phyloP scores from a whole-genome alignment of 1,284 basidiomycete species.

The Malassezia sympodialis region DNA sequence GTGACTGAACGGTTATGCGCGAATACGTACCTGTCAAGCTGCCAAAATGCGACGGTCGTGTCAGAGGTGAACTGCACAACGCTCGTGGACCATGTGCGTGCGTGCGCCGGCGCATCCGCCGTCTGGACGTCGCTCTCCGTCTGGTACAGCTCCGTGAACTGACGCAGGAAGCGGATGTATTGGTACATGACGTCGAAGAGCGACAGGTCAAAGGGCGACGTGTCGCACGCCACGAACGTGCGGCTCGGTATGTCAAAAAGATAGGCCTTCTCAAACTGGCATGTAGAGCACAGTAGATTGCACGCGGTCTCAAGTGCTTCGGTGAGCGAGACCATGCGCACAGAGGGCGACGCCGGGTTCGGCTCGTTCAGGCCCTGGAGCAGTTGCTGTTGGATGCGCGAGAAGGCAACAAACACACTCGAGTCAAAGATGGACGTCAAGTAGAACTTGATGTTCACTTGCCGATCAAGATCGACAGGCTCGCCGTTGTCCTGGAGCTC shows the following conservation, averaged over 20 bases:
- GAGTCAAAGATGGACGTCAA: conserved; percentile 83
- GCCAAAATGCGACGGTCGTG: conserved; percentile 74
- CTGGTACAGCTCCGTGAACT: conserved; percentile 76
- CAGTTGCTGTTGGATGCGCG: conserved; percentile 54
- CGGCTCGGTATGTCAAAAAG: conserved; percentile 78
- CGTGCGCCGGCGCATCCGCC: not conserved
- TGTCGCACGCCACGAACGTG: conserved; percentile 82
- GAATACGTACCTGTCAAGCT: conserved; percentile 60
- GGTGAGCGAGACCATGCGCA: conserved; percentile 12
- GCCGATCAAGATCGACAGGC: conserved; percentile 32
- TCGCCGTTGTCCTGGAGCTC: conserved; percentile 14
- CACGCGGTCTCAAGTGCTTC: conserved; percentile 31
- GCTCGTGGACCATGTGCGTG: conserved; percentile 5
- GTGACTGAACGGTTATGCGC: conserved; percentile 39
- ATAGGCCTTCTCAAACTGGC: conserved; percentile 81
- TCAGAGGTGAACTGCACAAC: conserved; percentile 58
- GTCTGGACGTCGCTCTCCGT: conserved; percentile 44
- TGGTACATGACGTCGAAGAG: conserved; percentile 82
- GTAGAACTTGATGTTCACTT: conserved; percentile 57
- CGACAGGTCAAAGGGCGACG: conserved; percentile 76
- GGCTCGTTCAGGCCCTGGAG: conserved; percentile 50
- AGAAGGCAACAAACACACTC: conserved; percentile 76
- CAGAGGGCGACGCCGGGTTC: not conserved
- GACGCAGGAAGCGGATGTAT: conserved; percentile 75
- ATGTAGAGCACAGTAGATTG: conserved; percentile 54